These are phyloP conservation scores for Penicillium psychrosexuale DNA, from an alignment of 2,329 filamentous ascomycete species.

Conservation along the genomic window DNA sequence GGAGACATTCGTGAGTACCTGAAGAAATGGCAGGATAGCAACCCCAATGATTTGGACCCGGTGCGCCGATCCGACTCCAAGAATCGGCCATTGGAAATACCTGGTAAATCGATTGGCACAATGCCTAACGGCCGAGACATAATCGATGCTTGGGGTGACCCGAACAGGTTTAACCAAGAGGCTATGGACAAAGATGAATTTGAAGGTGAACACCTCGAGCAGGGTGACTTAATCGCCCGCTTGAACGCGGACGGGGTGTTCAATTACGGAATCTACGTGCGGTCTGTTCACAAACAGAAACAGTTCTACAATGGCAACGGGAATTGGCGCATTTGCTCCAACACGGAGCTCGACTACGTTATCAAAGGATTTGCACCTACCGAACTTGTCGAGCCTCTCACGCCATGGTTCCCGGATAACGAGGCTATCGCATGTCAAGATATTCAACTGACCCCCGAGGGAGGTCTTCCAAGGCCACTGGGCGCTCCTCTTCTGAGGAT, in stretches of 20 bases:
- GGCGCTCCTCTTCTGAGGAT: constrained; percentile 36
- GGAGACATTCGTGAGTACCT: constrained; percentile 43
- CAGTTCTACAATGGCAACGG: constrained; percentile 45
- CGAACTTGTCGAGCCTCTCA: constrained; percentile 46
- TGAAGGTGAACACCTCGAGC: constrained; percentile 38
- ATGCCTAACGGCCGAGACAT: constrained; percentile 36
- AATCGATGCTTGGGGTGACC: constrained; percentile 27
- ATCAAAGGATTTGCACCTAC: constrained; percentile 50
- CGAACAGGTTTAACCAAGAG: constrained; percentile 25
- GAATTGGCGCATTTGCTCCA: constrained; percentile 42
- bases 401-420: constrained; percentile 50
- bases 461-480: constrained; percentile 40
- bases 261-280: constrained; percentile 41
- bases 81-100: constrained; percentile 6
- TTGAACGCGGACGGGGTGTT: constrained; percentile 28
- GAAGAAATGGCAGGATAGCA: constrained; percentile 38
- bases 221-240: constrained; percentile 42
- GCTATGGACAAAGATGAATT: constrained; percentile 29
- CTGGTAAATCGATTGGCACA: constrained; percentile 26
- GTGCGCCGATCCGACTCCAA: constrained; percentile 23
- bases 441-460: constrained; percentile 39
- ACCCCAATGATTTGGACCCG: constrained; percentile 31
- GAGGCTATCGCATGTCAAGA: constrained; percentile 26
- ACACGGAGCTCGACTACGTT: constrained; percentile 46
- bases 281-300: constrained; percentile 40